Conservation (phyloP, 2,329 filamentous ascomycete genomes). For the Clonostachys chloroleuca region DNA sequence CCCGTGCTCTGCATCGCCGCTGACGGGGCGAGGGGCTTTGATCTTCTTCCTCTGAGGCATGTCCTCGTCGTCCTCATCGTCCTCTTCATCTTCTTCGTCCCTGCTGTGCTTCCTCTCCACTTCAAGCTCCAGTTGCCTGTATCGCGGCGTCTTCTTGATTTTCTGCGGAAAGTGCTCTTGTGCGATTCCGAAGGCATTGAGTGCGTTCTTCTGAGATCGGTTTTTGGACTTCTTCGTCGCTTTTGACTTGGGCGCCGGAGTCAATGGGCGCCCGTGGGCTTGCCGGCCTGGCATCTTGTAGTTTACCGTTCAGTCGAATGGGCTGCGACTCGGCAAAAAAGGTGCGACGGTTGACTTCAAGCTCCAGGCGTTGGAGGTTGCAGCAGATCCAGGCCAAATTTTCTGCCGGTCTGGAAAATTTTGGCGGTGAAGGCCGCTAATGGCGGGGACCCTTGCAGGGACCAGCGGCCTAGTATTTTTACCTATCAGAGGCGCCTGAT, state of each 20-base stretch:
- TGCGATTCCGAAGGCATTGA: conserved; percentile 55
- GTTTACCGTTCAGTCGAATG: neutral
- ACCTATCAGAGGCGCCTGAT: too few species aligned
- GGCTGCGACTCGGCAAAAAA: neutral
- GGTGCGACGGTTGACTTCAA: too few species aligned
- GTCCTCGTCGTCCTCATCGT: conserved; percentile 46
- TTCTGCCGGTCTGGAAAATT: conserved; percentile 19
- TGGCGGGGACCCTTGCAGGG: neutral
- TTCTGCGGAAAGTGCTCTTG: conserved; percentile 44
- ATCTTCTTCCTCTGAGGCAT: conserved; percentile 32
- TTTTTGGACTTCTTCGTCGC: conserved; percentile 39
- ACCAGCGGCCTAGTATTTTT: too few species aligned
- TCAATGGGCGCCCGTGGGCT: conserved; percentile 49
- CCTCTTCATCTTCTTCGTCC: conserved; percentile 38
- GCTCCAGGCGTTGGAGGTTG: too few species aligned
- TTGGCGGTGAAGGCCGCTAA: conserved; percentile 20
- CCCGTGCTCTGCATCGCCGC: conserved; percentile 64
- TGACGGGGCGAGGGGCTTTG: conserved; percentile 35
- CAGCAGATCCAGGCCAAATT: neutral
- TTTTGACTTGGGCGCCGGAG: conserved; percentile 29
- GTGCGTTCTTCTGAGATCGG: conserved; percentile 42
- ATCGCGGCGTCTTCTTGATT: conserved; percentile 42
- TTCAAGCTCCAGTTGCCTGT: conserved; percentile 42
- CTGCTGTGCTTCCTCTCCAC: conserved; percentile 28
- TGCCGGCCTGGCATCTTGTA: conserved; percentile 52